These are phyloP conservation scores for Geotrichum bryndzae DNA, from an alignment of 1,139 yeast species.

Conservation along the genomic window DNA sequence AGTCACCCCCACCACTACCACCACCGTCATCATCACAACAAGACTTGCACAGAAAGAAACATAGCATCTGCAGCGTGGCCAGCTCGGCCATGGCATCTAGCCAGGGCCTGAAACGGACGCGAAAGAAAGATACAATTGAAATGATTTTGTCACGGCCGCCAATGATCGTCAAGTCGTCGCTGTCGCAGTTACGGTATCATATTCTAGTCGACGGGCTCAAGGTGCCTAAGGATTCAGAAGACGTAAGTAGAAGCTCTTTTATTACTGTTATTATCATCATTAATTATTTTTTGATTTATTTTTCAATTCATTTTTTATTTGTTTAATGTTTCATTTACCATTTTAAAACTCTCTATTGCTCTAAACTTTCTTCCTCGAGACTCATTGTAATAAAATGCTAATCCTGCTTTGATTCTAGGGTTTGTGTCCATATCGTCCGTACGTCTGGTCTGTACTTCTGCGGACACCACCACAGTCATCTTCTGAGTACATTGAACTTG, in stretches of 20 bases:
- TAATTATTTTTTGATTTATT: not conserved
- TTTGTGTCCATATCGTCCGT: slow-evolving; percentile 60
- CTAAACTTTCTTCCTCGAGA: not conserved
- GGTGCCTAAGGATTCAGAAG: slow-evolving; percentile 21
- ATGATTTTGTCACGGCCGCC: slow-evolving; percentile 58
- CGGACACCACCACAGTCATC: slow-evolving; percentile 57
- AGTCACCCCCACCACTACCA: no score
- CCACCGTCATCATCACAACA: not conserved
- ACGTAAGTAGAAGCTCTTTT: slow-evolving; percentile 16
- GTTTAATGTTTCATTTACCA: not conserved
- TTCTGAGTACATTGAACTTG: slow-evolving; percentile 48
- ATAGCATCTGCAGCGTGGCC: not conserved
- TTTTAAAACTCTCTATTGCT: not conserved
- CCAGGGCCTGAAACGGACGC: slow-evolving; percentile 10
- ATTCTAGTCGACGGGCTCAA: slow-evolving; percentile 72
- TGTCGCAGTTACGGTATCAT: slow-evolving; percentile 73
- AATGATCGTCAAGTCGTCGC: slow-evolving; percentile 58
- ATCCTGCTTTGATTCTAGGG: slow-evolving; percentile 24
- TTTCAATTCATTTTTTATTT: not conserved
- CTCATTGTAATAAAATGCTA: slow-evolving; percentile 7
- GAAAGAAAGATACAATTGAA: slow-evolving; percentile 55
- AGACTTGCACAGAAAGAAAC: not conserved
- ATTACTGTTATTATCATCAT: not conserved
- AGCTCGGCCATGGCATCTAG: not conserved
- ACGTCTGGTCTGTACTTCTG: slow-evolving; percentile 77